These are phyloP conservation scores for Xanthoceras sorbifolium DNA, from an alignment of 345 rosid species.

Conservation along the genomic window DNA sequence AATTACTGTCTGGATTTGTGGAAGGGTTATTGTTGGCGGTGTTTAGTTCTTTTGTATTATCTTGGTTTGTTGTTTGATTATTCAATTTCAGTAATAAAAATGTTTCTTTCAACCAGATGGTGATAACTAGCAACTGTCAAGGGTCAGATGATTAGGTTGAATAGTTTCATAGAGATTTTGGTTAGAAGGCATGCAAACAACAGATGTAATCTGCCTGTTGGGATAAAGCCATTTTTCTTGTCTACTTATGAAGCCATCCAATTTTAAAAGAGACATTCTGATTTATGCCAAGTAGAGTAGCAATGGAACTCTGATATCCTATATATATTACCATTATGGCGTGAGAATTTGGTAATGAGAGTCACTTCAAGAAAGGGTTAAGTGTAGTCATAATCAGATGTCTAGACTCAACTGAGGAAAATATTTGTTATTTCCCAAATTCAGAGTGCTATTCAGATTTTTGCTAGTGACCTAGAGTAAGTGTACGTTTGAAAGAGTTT, in stretches of 20 bases:
- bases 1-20: background rate
- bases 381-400: background rate
- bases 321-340: background rate
- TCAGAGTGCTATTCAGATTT: background rate
- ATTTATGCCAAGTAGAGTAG: background rate
- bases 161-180: background rate
- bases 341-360: background rate
- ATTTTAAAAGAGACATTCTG: background rate
- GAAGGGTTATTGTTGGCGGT: background rate
- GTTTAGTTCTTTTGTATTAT: background rate
- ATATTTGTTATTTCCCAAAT: background rate
- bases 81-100: background rate
- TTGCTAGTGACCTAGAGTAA: background rate
- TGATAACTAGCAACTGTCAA: background rate
- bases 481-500: background rate
- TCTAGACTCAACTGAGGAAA: background rate
- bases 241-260: background rate
- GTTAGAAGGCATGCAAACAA: constrained; percentile 12
- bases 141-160: background rate
- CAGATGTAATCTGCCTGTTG: background rate
- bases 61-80: background rate
- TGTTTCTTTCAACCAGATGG: background rate
- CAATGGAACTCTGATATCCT: background rate
- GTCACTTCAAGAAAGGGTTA: background rate
- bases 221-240: background rate